Conservation (phyloP, 208 protist genomes). For the Leishmania amazonensis region DNA sequence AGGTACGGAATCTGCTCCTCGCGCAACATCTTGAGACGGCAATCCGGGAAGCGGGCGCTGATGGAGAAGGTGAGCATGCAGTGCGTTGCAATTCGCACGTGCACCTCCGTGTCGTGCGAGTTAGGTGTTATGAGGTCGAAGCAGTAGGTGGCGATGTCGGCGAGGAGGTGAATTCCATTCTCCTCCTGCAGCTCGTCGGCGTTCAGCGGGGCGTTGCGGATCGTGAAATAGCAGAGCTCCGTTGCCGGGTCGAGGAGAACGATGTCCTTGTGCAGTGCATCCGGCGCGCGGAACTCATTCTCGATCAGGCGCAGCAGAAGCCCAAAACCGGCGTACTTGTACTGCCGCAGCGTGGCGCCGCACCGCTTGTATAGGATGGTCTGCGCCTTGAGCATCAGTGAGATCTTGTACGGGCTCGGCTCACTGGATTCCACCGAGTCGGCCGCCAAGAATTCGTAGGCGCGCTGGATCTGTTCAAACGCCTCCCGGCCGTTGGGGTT, state of each 20-base stretch:
- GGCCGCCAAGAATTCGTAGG: conserved; percentile 88
- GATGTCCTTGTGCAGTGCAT: conserved; percentile 73
- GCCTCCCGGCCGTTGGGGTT: conserved; percentile 94
- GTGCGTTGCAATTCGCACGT: conserved; percentile 62
- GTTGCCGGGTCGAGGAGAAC: conserved; percentile 80
- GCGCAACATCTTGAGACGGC: conserved; percentile 55
- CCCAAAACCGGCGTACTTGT: conserved; percentile 96
- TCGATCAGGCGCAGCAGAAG: conserved; percentile 86
- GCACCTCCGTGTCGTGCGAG: conserved; percentile 43
- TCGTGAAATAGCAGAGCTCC: conserved; percentile 91
- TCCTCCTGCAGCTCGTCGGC: conserved; percentile 94
- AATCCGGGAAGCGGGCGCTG: conserved; percentile 72
- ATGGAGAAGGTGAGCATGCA: conserved; percentile 85
- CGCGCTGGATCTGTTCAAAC: conserved; percentile 93
- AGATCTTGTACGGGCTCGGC: conserved; percentile 66
- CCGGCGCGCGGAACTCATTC: conserved; percentile 59
- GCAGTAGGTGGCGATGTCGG: conserved; percentile 65
- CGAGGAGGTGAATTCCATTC: conserved; percentile 86
- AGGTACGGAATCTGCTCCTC: conserved; percentile 60
- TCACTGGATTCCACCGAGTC: conserved; percentile 34
- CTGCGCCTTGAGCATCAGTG: conserved; percentile 87
- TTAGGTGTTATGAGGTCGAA: conserved; percentile 68
- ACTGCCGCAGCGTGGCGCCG: conserved; percentile 67
- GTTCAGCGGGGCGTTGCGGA: conserved; percentile 92
- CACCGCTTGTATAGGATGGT: conserved; percentile 93